Evolutionary conservation across 1,139 yeast genomes (phyloP).

Genomic region (Zygosaccharomyces pseudobailii): DNA sequence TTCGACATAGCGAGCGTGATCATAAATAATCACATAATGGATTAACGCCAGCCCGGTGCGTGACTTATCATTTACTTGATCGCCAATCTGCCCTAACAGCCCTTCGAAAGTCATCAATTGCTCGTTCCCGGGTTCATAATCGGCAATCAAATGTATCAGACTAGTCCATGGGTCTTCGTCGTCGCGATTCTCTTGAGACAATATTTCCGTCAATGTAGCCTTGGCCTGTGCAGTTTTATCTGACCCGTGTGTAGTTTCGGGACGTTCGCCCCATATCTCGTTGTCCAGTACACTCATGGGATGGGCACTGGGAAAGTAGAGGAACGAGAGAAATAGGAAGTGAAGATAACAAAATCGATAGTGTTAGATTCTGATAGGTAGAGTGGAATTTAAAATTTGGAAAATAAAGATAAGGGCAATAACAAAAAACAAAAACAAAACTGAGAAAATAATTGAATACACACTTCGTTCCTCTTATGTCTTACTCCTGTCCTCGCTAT

Average conservation of each 20-base stretch:
- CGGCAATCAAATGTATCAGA: slow-evolving; percentile 22
- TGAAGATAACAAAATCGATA: background rate
- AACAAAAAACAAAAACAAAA: background rate
- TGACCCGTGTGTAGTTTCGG: slow-evolving; percentile 1
- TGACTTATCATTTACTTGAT: slow-evolving; percentile 20
- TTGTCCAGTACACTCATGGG: slow-evolving; percentile 9
- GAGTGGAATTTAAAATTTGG: background rate
- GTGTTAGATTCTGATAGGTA: background rate
- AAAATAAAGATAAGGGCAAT: background rate
- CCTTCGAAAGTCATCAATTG: slow-evolving; percentile 21
- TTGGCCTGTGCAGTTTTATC: slow-evolving; percentile 6
- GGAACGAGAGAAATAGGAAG: background rate
- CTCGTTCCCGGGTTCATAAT: slow-evolving; percentile 17
- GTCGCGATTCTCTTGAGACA: background rate
- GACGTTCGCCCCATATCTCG: slow-evolving; percentile 11
- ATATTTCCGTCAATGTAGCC: slow-evolving; percentile 5
- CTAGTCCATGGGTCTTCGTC: slow-evolving; percentile 20
- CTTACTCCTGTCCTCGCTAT: background rate
- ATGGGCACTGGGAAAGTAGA: background rate
- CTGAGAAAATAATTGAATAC: background rate
- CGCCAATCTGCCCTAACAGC: slow-evolving; percentile 12
- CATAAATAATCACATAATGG: slow-evolving; percentile 26
- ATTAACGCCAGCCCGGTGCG: slow-evolving; percentile 28
- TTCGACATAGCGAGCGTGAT: slow-evolving; percentile 36
- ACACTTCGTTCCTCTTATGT: background rate